A percentile compares a stretch with the other conserved stretches of the same genome.
Evolutionary conservation across 73 alveolate genomes (phyloP).

Genomic region (Symbiodinium pilosum): DNA sequence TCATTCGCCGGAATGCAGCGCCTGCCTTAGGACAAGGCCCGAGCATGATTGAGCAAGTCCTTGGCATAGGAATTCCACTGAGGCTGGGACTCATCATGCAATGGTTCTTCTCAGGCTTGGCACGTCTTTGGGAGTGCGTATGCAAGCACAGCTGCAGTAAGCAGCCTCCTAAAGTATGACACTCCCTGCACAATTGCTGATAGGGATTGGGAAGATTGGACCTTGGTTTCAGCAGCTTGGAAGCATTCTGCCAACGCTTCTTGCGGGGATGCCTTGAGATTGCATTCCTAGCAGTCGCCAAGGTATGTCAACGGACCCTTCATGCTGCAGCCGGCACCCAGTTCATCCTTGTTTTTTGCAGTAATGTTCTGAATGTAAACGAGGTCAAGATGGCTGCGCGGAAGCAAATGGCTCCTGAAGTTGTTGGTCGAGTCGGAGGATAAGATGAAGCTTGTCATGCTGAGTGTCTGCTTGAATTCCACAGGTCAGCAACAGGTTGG

Average conservation of each 20-base stretch:
- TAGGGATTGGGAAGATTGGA: slow-evolving; percentile 86
- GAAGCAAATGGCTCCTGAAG: slow-evolving; percentile 41
- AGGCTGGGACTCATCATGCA: slow-evolving; percentile 65
- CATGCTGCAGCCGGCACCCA: slow-evolving; percentile 61
- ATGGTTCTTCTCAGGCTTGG: slow-evolving; percentile 87
- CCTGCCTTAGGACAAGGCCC: not conserved
- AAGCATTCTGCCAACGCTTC: not conserved
- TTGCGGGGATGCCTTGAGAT: no score
- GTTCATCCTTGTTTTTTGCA: not conserved
- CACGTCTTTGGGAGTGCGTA: no score
- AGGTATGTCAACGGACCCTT: slow-evolving; percentile 92
- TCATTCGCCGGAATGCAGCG: slow-evolving; percentile 39
- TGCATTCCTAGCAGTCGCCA: no score
- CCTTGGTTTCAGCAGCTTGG: slow-evolving; percentile 74
- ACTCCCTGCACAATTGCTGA: no score
- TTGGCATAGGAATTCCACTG: no score
- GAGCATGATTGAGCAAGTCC: no score
- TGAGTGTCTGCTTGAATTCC: no score
- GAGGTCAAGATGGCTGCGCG: slow-evolving; percentile 46
- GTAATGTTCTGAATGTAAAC: not conserved
- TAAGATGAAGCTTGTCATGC: not conserved
- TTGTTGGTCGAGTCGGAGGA: slow-evolving; percentile 49
- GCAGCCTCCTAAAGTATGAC: no score
- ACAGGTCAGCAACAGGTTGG: no score
- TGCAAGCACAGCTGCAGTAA: no score